Percentiles rank a stretch among this genome's conserved stretches.
Evolutionary conservation across 192 early-diverging fungal species (phyloP).

Genomic region (Spinellus fusiger): DNA sequence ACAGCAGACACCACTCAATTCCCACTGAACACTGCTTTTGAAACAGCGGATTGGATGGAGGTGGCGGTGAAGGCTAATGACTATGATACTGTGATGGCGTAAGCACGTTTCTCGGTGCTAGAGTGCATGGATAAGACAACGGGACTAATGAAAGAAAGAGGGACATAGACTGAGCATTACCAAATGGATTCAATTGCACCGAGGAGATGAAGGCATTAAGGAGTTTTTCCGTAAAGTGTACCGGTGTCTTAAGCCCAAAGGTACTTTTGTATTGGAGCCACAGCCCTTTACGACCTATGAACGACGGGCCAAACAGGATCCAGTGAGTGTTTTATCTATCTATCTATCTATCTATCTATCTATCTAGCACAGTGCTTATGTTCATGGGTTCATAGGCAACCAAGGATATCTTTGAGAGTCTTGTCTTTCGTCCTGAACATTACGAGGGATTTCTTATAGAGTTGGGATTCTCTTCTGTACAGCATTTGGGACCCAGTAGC

Average conservation of each 20-base stretch:
- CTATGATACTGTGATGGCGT: slow-evolving; percentile 65
- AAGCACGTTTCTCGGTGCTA: slow-evolving; percentile 1
- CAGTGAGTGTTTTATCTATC: no score
- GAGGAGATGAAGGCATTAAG: slow-evolving; percentile 63
- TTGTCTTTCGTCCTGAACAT: background rate
- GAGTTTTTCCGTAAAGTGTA: slow-evolving; percentile 64
- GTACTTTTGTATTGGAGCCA: slow-evolving; percentile 65
- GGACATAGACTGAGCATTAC: slow-evolving; percentile 51
- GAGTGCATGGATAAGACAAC: background rate
- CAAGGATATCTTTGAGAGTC: background rate
- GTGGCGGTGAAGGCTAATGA: slow-evolving; percentile 16
- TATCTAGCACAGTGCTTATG: no score
- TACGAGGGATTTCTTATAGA: background rate
- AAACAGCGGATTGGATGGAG: slow-evolving; percentile 54
- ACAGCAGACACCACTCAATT: slow-evolving; percentile 29
- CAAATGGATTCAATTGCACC: slow-evolving; percentile 80
- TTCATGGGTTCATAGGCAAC: background rate
- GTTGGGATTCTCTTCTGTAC: background rate
- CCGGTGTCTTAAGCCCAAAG: slow-evolving; percentile 45
- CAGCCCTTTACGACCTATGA: slow-evolving; percentile 53
- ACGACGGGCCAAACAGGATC: slow-evolving; percentile 38
- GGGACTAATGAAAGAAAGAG: background rate
- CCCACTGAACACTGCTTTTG: slow-evolving; percentile 57
- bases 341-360: no score
- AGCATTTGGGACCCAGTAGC: background rate